Evolutionary conservation across 306 rosid genomes (phyloP), one percentile per base, ranked within the genome.

Genomic region (Glycine latifolia): DNA sequence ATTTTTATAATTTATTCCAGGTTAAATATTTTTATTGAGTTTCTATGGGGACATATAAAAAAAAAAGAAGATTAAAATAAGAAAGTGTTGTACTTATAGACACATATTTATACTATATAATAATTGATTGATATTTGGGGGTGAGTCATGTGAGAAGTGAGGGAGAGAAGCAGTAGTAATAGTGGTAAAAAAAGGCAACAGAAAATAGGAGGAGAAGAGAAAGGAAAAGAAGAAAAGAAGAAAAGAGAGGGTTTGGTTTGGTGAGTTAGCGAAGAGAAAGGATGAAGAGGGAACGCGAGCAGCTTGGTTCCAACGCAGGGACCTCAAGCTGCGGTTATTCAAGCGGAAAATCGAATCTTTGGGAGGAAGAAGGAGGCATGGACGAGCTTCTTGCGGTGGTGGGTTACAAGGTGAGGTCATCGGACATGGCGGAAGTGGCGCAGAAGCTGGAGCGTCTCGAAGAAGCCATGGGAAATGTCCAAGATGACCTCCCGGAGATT

Each of bases 401-500:
- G 14, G 99, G 99, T 0, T 95, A 93, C 91, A 91, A 92, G 80
- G 99, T 95, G 0, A 81, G 85, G 82, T 89, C 94, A 0, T 88
- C 97, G 0, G 94, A 88, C 81, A 93, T 95, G 98, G 96, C 91
- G 4, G 92, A 93, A 2, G 97, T 95, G 7, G 99, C 97, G 50
- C 91, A 86, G 81, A 95, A 92, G 85, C 83, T 95, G 0, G 94
- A 93, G 68, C 92, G 89, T 65, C 94, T 95, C 0, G 98, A 95
- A 13, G 88, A 93, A 73, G 93, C 89, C 5, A 93, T 95, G 92
- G 91, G 85, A 39, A 85, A 76, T 54, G 92, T 70, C 16, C 92
- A 88, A 35, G 92, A 85, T 2, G 87, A 87, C 14, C 74, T 89
- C 8, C 72, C 89, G 1, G 93, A 91, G 3, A 87, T 91, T 15